A percentile compares a stretch with the other conserved stretches of the same genome.
Evolutionary conservation across 345 rosid genomes (phyloP).

Genomic region (Lepidium aucheri): DNA sequence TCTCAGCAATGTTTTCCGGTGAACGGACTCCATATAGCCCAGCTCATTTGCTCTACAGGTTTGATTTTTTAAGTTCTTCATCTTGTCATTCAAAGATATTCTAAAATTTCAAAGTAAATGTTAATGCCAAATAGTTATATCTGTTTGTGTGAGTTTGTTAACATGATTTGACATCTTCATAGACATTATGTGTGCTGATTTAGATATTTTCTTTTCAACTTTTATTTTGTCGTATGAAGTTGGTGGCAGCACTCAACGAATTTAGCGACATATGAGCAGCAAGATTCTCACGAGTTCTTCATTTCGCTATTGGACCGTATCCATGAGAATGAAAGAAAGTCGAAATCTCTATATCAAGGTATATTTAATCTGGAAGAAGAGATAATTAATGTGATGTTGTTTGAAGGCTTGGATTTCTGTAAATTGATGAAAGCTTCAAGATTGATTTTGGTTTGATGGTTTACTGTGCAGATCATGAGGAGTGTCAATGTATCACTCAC

Average conservation of each 20-base stretch:
- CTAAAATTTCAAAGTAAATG: background rate
- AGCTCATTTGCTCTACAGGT: conserved; percentile 89
- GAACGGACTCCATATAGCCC: conserved; percentile 76
- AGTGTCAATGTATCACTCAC: conserved; percentile 83
- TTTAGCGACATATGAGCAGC: conserved; percentile 82
- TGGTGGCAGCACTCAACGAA: conserved; percentile 93
- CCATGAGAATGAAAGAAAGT: conserved; percentile 72
- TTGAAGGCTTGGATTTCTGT: background rate
- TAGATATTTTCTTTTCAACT: background rate
- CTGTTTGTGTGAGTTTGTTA: background rate
- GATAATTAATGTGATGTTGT: background rate
- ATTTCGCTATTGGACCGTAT: conserved; percentile 79
- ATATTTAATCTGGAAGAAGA: background rate
- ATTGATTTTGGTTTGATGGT: background rate
- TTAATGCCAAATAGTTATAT: background rate
- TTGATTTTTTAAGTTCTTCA: background rate
- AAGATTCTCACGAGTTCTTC: conserved; percentile 95
- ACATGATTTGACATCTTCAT: background rate
- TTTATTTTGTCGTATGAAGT: conserved; percentile 34
- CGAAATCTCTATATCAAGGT: conserved; percentile 44
- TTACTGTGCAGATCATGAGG: conserved; percentile 50
- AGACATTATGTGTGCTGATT: conserved; percentile 6
- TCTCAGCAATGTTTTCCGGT: conserved; percentile 71
- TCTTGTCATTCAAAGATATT: background rate
- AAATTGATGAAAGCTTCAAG: background rate